These are phyloP conservation scores for Leishmania mexicana DNA, from an alignment of 208 protist genomes.

Conservation along the genomic window DNA sequence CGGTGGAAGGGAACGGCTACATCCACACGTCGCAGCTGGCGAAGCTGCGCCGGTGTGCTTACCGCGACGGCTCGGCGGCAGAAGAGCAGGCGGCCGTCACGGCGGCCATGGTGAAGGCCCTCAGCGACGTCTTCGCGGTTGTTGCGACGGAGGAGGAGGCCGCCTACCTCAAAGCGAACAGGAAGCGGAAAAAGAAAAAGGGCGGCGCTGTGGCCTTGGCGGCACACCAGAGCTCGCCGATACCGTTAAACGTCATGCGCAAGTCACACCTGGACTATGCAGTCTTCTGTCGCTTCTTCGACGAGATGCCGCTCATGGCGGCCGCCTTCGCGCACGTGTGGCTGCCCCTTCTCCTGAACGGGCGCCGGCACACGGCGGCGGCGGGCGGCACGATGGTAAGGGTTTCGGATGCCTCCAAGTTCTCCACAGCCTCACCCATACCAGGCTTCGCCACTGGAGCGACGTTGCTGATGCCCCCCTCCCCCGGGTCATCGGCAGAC, in stretches of 20 bases:
- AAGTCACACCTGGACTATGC: slow-evolving; percentile 65
- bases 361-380: neutral
- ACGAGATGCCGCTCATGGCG: slow-evolving; percentile 59
- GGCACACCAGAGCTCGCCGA: slow-evolving; percentile 63
- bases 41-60: slow-evolving; percentile 32
- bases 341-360: slow-evolving; percentile 49
- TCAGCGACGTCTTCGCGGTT: slow-evolving; percentile 60
- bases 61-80: slow-evolving; percentile 25
- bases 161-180: slow-evolving; percentile 50
- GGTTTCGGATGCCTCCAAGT: neutral
- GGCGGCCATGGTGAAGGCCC: slow-evolving; percentile 66
- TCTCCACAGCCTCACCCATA: neutral
- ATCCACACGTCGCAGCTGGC: slow-evolving; percentile 72
- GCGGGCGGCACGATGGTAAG: neutral
- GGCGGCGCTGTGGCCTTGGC: slow-evolving; percentile 33
- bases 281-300: slow-evolving; percentile 72
- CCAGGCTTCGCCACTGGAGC: neutral
- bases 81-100: slow-evolving; percentile 40
- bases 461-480: neutral
- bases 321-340: slow-evolving; percentile 79
- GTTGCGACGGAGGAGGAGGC: slow-evolving; percentile 69
- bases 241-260: slow-evolving; percentile 73
- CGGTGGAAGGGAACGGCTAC: slow-evolving; percentile 59
- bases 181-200: slow-evolving; percentile 48
- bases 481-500: neutral